phyloP scores from a whole-genome alignment of 2,329 filamentous ascomycete species.

The Botrytis medusae region DNA sequence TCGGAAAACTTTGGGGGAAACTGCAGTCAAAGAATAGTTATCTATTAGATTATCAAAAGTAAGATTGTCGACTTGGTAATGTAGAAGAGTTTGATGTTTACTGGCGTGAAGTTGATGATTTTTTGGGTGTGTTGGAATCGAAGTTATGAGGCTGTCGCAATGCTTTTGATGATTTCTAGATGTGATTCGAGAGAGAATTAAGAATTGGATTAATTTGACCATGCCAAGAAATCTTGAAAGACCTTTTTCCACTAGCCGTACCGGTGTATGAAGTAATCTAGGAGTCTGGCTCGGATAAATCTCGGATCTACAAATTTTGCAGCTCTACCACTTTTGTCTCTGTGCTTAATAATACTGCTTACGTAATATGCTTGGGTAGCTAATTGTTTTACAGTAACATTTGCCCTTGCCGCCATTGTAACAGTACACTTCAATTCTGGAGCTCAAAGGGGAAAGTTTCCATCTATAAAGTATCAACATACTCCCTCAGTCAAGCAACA shows the following conservation, averaged over 20 bases:
- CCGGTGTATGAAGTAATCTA: not conserved
- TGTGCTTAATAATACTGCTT: not conserved
- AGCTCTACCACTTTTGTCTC: not conserved
- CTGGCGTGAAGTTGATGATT: not conserved
- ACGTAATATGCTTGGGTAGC: not conserved
- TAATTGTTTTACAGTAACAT: not conserved
- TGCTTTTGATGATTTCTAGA: not conserved
- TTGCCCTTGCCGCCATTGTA: not conserved
- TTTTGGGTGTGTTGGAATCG: not conserved
- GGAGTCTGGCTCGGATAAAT: slow-evolving; percentile 2
- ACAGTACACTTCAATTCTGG: not conserved
- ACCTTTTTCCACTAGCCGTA: slow-evolving; percentile 7
- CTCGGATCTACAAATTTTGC: not conserved
- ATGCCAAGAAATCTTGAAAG: slow-evolving; percentile 11
- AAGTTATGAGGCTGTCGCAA: slow-evolving; percentile 11
- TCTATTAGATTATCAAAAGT: not conserved
- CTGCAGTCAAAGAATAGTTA: slow-evolving; percentile 4
- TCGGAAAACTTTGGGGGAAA: slow-evolving; percentile 1
- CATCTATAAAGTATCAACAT: not conserved
- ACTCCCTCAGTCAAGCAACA: not conserved
- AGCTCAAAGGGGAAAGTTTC: not conserved
- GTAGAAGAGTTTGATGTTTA: not conserved
- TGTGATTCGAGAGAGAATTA: not conserved
- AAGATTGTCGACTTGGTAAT: not conserved
- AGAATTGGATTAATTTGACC: slow-evolving; percentile 13